Base-by-base conservation (phyloP, 2,329 filamentous ascomycete species). In the Penicillium sp. region DNA sequence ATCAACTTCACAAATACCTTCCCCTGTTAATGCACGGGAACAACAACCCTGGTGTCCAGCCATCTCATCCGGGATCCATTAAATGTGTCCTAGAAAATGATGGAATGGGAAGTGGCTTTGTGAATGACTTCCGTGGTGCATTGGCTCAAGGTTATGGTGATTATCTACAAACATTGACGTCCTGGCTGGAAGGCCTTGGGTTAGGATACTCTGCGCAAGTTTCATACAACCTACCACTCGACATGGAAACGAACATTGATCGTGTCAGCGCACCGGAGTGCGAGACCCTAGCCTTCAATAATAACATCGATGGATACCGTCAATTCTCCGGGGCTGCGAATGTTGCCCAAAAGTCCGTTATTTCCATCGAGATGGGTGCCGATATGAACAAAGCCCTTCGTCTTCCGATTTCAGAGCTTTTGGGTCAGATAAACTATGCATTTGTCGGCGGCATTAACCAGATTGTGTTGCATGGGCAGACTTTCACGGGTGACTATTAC, bases 381-480 rank as follows among this genome's bases (percentile, higher is more conserved):
- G 32, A 30, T 29, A 10, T 37, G 20, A n/a, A 37, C 13, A 36
- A 36, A 21, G 18, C 48, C 27, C 39, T 37, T 34, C 20, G 10
- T 33, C 42, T 40, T 3, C 51, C 62, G 0, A 46, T 71, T 0
- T 53, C 68, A 0, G 48, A 65, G 3, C 53, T 75, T 1, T 37
- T 75, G 4, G 72, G 62, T 49, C 56, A 68, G n/a, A 58, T 74
- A 8, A 75, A 77, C 30, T 64, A 68, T 4, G 69, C 73, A 0
- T 75, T 36, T 69, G 71, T 1, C 10, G 77, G 69, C 3, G 72
- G 71, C 1, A 64, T 79, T 15, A 80, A 76, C 33, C 69, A 75
- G 34, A 60, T 75, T 30, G 69, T 80, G 4, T 57, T 80, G 7
- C 78, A 81, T 51, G 78, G 78, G 0, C 66, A 66, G 39, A 60